Evolutionary conservation across 345 rosid species (phyloP).

Genomic region (Heritiera littoralis): DNA sequence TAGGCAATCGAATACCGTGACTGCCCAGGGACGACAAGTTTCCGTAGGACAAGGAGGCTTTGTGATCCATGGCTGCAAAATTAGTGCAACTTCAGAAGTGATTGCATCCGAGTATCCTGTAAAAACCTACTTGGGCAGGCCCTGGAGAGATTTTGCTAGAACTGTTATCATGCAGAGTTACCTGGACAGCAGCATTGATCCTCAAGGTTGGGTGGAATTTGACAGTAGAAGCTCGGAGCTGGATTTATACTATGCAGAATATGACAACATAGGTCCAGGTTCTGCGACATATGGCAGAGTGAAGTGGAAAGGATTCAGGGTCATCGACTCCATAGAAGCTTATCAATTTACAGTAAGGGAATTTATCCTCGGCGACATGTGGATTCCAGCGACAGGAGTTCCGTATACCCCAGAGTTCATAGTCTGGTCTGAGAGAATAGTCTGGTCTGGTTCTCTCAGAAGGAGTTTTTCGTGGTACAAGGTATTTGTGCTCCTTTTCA

Average conservation of each 20-base stretch:
- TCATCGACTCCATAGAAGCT: constrained; percentile 4
- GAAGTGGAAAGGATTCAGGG: constrained; percentile 13
- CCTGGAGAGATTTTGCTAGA: constrained; percentile 13
- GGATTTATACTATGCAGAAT: constrained; percentile 7
- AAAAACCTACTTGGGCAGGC: constrained; percentile 12
- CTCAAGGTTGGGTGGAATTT: constrained; percentile 8
- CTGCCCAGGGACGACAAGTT: constrained; percentile 6
- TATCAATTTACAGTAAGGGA: constrained; percentile 5
- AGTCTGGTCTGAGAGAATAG: not conserved
- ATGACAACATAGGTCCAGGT: not conserved
- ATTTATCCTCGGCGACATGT: not conserved
- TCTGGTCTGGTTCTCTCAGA: not conserved
- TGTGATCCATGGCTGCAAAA: constrained; percentile 10
- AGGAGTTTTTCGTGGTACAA: not conserved
- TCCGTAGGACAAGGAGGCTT: not conserved
- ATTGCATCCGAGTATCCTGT: not conserved
- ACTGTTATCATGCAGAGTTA: constrained; percentile 12
- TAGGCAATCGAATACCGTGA: constrained; percentile 13
- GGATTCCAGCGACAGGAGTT: constrained; percentile 13
- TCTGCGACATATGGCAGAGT: constrained; percentile 1
- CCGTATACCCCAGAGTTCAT: not conserved
- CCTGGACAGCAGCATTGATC: not conserved
- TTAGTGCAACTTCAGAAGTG: not conserved
- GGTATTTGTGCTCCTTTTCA: not conserved
- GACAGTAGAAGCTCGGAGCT: not conserved